Evolutionary conservation across 2,329 filamentous ascomycete genomes (phyloP), one percentile per base, ranked within the genome.

Genomic region (Colletotrichum tofieldiae): DNA sequence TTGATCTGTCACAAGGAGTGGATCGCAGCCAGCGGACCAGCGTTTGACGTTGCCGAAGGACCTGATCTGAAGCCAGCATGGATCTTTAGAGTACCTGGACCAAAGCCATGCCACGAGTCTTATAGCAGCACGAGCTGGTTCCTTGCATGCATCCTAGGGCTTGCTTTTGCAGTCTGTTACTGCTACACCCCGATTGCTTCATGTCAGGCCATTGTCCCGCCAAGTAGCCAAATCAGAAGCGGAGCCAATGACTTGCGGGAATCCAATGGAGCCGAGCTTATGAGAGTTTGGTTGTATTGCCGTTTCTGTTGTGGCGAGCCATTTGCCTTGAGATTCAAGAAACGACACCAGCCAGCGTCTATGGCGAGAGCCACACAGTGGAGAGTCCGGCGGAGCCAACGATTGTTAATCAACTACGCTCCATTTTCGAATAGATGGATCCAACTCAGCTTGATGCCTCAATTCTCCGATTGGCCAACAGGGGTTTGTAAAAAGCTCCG

Each of bases 401-500:
- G 26, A 65, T 39, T 54, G 37, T 41, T 26, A 35, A 32, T 32
- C 60, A 56, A 54, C 37, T 49, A 45, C 66, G 65, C 59, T 70
- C 59, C 43, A 60, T 70, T 69, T 69, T 65, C 54, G 45, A 39
- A 55, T 20, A 51, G 49, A 71, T 71, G 68, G 65, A 67, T n/a
- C 68, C 65, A 71, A 62, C 11, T 37, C 65, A 60, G 51, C 45
- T 55, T 54, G 55, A 41, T 52, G 60, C 20, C 32, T 69, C 65
- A 72, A 70, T 65, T 72, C 60, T 70, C 70, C 70, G 70, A 72
- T 72, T 72, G 70, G 70, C 20, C 47, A 23, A 39, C 65, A 72
- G 70, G 70, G 63, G 51, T 62, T 47, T 52, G 16, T 6, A 2
- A 29, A 43, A 72, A 72, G 37, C 47, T 65, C 70, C 70, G 70